A percentile compares a stretch with the other conserved stretches of the same genome.
These are phyloP conservation scores for Camelina neglecta DNA, from an alignment of 345 rosid species.

Conservation along the genomic window DNA sequence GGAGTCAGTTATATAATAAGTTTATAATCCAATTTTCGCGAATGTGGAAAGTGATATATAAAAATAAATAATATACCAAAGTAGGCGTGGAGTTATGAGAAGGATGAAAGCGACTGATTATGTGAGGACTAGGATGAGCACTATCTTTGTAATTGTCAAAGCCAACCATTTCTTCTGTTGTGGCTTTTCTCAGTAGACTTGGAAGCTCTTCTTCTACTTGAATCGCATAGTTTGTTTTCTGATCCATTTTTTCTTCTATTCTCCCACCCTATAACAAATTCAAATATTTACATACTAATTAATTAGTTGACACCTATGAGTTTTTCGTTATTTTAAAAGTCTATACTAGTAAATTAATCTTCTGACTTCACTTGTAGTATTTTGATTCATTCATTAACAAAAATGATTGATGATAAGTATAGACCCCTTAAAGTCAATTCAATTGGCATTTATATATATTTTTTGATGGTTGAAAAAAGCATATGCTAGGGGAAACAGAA, in stretches of 20 bases:
- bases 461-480: constrained; percentile 16
- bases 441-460: neutral
- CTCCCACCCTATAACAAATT: constrained; percentile 2
- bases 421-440: neutral
- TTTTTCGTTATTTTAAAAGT: neutral
- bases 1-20: neutral
- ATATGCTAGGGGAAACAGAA: neutral
- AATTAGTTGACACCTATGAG: neutral
- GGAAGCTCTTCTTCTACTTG: constrained; percentile 50
- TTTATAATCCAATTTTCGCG: constrained; percentile 7
- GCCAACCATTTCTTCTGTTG: constrained; percentile 56
- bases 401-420: constrained; percentile 15
- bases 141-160: constrained; percentile 49
- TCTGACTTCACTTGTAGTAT: constrained; percentile 3
- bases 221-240: constrained; percentile 28
- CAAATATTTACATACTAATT: neutral
- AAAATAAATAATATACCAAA: constrained; percentile 38
- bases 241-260: constrained; percentile 37
- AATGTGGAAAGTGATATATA: constrained; percentile 8
- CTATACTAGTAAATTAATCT: neutral
- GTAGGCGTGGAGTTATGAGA: constrained; percentile 38
- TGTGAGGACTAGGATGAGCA: constrained; percentile 18
- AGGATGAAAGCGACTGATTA: constrained; percentile 46
- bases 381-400: neutral
- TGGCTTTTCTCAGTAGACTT: constrained; percentile 48